Evolutionary conservation across 202 grass and related monocot species (phyloP), one percentile per base, ranked within the genome.

Genomic region (Setaria italica): DNA sequence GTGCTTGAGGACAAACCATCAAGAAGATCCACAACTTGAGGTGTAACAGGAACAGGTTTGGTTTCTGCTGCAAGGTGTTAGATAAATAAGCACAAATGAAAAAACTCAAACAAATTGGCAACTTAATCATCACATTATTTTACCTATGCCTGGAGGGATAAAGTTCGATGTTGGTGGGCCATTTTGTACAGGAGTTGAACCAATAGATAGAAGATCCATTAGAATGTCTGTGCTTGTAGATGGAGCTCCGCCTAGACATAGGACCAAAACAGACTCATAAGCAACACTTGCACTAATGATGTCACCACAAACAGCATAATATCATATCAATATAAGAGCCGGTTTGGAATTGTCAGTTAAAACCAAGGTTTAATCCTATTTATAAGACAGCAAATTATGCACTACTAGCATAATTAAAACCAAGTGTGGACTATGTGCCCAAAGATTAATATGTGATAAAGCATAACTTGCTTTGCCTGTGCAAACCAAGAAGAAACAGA

Each of bases 201-300:
- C 97, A 84, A 99, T 99, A 43, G 94, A 97, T 33, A 97, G 69
- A 87, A 99, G 93, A 89, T 99, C 97, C 79, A 91, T 95, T 21
- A 99, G 76, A 91, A 99, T 88, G 91, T 97, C 89, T 63, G 88
- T 91, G 82, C 78, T 94, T 74, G 78, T 42, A 75, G 87, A 84
- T 42, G 97, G 83, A 64, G 83, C 81, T 55, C 81, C 80, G 41
- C 90, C 97, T 93, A 87, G 77, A 69, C 15, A 90, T 77, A 63
- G 45, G 45, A 82, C n/a, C 70, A 92, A 46, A 90, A 75, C 46
- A 90, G 90, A 85, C 53, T 34, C 62, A 76, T 77, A 34, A 94
- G 66, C 78, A 85, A 87, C 39, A 78, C 67, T 78, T 17, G 2
- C 57, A 48, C 7, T 47, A 30, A 16, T 34, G 42, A 75, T 66